Conservation (phyloP, 352 stramenopile genomes). For the Phytophthora boehmeriae region DNA sequence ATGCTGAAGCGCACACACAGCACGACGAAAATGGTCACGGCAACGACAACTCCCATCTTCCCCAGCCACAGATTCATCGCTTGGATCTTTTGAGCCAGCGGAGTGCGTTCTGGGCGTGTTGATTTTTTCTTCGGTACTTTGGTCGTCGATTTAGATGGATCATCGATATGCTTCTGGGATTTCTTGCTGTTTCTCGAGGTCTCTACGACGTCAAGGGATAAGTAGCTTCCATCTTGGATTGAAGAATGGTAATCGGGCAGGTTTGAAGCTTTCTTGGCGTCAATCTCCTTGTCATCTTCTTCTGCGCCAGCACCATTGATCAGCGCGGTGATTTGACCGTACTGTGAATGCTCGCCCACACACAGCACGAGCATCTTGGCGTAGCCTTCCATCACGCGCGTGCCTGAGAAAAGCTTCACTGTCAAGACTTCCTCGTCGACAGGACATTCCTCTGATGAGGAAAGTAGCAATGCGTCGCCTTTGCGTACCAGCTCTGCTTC, state of each 20-base stretch:
- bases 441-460: neutral
- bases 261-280: constrained; percentile 17
- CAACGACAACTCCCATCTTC: constrained; percentile 61
- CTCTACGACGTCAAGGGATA: constrained; percentile 14
- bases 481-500: constrained; percentile 87
- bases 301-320: constrained; percentile 45
- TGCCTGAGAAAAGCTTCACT: constrained; percentile 80
- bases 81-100: constrained; percentile 83
- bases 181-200: neutral
- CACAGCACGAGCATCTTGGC: constrained; percentile 91
- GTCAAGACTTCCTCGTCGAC: constrained; percentile 6
- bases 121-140: constrained; percentile 16
- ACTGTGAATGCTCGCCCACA: constrained; percentile 89
- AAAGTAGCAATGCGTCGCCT: constrained; percentile 60
- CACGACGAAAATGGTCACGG: constrained; percentile 66
- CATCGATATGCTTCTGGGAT: constrained; percentile 1
- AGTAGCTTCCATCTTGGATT: constrained; percentile 44
- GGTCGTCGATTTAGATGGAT: constrained; percentile 9
- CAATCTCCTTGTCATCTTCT: constrained; percentile 13
- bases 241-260: constrained; percentile 1
- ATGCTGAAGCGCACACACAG: constrained; percentile 60
- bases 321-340: constrained; percentile 84
- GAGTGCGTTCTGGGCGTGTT: constrained; percentile 38
- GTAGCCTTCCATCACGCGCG: constrained; percentile 88
- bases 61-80: constrained; percentile 72